Evolutionary conservation across 2,329 filamentous ascomycete genomes (phyloP).

Genomic region (Curvularia hawaiiensis): DNA sequence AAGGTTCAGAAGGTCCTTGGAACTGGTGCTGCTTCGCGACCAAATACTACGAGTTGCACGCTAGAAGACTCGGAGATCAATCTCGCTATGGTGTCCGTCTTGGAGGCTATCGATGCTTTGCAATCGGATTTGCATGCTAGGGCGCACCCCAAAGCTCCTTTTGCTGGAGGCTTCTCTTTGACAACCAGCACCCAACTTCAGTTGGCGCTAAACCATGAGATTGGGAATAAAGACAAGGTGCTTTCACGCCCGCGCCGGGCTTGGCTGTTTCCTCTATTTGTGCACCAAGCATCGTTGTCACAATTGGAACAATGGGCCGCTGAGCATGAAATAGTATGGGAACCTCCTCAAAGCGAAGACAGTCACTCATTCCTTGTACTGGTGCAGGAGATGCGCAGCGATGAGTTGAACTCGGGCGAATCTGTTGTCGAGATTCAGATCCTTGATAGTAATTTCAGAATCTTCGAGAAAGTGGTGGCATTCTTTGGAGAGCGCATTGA

Average conservation of each 20-base stretch:
- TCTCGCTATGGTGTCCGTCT: background rate
- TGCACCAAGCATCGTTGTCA: background rate
- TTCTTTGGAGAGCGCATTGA: background rate
- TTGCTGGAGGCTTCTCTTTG: constrained; percentile 3
- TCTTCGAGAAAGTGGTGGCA: background rate
- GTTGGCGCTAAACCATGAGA: background rate
- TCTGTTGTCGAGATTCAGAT: background rate
- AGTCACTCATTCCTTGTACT: background rate
- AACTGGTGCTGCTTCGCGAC: too few species aligned
- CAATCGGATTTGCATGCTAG: background rate
- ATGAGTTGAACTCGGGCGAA: background rate
- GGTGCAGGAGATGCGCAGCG: background rate
- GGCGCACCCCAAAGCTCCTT: background rate
- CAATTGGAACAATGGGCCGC: background rate
- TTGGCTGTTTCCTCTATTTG: constrained; percentile 3
- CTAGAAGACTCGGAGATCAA: background rate
- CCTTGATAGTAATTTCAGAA: background rate
- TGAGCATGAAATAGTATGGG: background rate
- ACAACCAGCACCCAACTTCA: background rate
- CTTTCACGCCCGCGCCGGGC: constrained; percentile 8
- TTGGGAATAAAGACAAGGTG: background rate
- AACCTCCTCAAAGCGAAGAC: too few species aligned
- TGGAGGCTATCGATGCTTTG: constrained; percentile 3
- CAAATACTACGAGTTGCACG: background rate
- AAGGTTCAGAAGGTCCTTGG: background rate